Base-by-base conservation (phyloP, 2,329 filamentous ascomycete species). In the Fusarium hostae region DNA sequence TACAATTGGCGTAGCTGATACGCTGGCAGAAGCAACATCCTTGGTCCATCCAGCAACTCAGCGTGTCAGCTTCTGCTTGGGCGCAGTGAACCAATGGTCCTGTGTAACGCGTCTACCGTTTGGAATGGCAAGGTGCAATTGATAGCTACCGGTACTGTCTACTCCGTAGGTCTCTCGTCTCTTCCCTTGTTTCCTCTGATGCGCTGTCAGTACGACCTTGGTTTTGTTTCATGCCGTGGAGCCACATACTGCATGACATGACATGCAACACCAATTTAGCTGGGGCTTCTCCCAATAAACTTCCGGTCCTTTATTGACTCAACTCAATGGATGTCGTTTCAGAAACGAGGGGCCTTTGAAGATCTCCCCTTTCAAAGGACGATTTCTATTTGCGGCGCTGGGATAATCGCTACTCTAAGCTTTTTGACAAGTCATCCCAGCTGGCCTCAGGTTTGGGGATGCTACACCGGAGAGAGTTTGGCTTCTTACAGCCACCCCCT, bases 171-270 rank as follows among this genome's bases (percentile, higher is more conserved):
- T 9, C 28, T 50, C 45, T 50, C 43, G 32, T 18, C 32, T 52
- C 39, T 51, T 59, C n/a, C 24, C 18, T 56, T 62, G 30, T 59
- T 37, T 58, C 50, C 51, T 60, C 55, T 61, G 72, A 76, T 76
- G 74, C 67, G 74, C 71, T 76, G 74, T 76, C 74, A 74, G 74
- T 75, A 66, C 66, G 47, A 76, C 72, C 57, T 68, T 47, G 57
- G 48, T 54, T 44, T 48, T 51, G 61, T 66, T 69, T 62, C 57
- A 75, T 76, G 73, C 61, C 71, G 73, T 73, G 74, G 74, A 70
- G 66, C 74, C 71, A 76, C 51, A 45, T n/a, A 47, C 60, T 74
- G 73, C 74, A 76, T 76, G 59, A 71, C 66, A 70, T 48, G 64
- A 35, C 37, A 64, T 64, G 44, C 50, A 63, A 60, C 56, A 64